These are phyloP conservation scores for Zygnema cylindricum DNA, from an alignment of 139 green algal genomes.

Conservation along the genomic window DNA sequence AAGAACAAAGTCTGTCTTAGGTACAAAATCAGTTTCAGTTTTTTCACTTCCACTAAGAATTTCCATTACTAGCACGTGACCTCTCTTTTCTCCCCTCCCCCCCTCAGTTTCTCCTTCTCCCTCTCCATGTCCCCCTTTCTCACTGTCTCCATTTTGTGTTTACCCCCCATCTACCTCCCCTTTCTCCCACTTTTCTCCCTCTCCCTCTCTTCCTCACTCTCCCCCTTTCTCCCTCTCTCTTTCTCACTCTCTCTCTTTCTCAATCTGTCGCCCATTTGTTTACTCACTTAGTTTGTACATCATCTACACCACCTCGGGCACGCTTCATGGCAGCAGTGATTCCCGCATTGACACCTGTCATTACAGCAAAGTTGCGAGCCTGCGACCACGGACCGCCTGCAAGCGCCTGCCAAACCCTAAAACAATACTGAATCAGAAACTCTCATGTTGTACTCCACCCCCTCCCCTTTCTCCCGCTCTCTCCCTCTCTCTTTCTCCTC, in stretches of 20 bases:
- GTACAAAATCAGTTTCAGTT: too few relatives aligned
- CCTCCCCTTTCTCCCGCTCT: neutral
- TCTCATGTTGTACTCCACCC: too few relatives aligned
- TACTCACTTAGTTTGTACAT: constrained; percentile 67
- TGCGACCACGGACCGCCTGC: constrained; percentile 71
- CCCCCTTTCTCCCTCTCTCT: too few relatives aligned
- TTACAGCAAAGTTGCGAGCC: constrained; percentile 92
- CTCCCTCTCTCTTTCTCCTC: neutral
- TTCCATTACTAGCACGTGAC: too few relatives aligned
- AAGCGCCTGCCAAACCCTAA: constrained; percentile 36
- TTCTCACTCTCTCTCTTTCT: neutral
- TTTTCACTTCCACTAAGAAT: too few relatives aligned
- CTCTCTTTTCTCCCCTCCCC: neutral
- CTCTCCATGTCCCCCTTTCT: neutral
- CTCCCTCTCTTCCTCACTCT: neutral
- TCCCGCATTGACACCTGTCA: constrained; percentile 88
- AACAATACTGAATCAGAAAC: neutral
- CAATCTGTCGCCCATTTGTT: neutral
- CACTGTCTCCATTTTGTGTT: neutral
- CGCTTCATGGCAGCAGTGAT: constrained; percentile 78
- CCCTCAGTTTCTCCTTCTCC: neutral
- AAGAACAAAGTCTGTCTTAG: too few relatives aligned
- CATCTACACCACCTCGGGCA: constrained; percentile 75
- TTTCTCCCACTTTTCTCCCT: neutral
- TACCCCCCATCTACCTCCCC: neutral